These are phyloP conservation scores for Leavenworthia alabamica DNA, from an alignment of 345 rosid species.

Conservation along the genomic window DNA sequence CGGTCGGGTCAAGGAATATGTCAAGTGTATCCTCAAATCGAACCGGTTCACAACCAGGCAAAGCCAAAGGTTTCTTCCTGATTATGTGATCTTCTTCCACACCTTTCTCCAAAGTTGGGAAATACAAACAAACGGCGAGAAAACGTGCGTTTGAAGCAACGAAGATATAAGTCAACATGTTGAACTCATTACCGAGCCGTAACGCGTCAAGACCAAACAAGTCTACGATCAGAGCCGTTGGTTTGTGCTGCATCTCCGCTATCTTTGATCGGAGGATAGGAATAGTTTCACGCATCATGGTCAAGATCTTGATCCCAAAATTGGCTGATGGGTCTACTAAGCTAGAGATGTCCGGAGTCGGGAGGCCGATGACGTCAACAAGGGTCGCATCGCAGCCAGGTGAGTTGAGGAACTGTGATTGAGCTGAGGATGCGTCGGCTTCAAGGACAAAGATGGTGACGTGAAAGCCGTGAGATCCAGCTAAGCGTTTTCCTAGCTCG, in stretches of 20 bases:
- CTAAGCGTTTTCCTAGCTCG: conserved; percentile 32
- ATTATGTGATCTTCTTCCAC: conserved; percentile 24
- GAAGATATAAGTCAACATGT: conserved; percentile 41
- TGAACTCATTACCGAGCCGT: conserved; percentile 38
- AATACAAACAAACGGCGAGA: conserved; percentile 26
- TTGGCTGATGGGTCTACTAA: conserved; percentile 20
- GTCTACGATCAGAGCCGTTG: conserved; percentile 43
- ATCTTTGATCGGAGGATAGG: conserved; percentile 40
- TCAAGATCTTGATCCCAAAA: conserved; percentile 20
- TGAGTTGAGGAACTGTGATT: conserved; percentile 30
- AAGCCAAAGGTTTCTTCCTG: conserved; percentile 25
- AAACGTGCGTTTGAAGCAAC: conserved; percentile 44
- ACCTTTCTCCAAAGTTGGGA: conserved; percentile 23
- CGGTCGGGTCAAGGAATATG: conserved; percentile 28
- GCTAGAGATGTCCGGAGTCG: conserved; percentile 36
- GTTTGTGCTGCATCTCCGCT: conserved; percentile 27
- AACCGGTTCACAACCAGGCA: conserved; percentile 50
- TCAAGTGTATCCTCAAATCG: conserved; percentile 42
- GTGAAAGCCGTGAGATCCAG: conserved; percentile 15
- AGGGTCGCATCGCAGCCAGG: neutral
- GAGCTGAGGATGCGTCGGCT: conserved; percentile 30
- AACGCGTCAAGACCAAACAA: conserved; percentile 43
- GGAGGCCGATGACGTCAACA: conserved; percentile 35
- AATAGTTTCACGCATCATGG: conserved; percentile 36
- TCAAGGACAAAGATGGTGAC: conserved; percentile 26